phyloP scores from a whole-genome alignment of 83 land plant genomes.

The Thuja plicata region DNA sequence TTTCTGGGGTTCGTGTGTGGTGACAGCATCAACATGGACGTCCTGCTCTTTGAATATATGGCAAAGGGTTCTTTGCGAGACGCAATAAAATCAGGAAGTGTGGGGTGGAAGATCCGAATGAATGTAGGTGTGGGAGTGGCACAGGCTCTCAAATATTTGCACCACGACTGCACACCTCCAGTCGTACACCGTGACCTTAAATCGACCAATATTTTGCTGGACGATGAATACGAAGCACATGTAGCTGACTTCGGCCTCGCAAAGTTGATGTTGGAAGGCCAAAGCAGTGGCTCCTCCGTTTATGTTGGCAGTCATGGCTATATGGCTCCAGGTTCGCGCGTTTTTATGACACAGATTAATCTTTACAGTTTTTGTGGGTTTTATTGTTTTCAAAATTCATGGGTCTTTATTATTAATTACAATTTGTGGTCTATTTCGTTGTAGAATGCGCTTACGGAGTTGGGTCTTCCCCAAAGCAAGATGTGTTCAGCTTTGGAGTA shows the following conservation, averaged over 20 bases:
- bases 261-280: not conserved
- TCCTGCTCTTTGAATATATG: not conserved
- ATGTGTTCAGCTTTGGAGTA: slow-evolving; percentile 4
- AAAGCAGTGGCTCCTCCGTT: not conserved
- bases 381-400: no score
- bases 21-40: no score
- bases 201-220: not conserved
- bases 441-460: not conserved
- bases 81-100: not conserved
- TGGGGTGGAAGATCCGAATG: not conserved
- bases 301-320: not conserved
- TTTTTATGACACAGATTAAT: no score
- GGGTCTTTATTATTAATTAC: no score
- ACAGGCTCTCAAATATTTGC: not conserved
- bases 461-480: not conserved
- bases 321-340: not conserved
- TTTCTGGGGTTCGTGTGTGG: not conserved
- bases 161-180: not conserved
- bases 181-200: not conserved
- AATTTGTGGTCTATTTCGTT: no score
- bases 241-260: not conserved
- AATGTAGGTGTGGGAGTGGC: not conserved
- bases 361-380: no score
- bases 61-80: not conserved
- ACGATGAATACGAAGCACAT: not conserved